Conservation (phyloP, 148 eudicot genomes). For the Chenopodium formosanum region DNA sequence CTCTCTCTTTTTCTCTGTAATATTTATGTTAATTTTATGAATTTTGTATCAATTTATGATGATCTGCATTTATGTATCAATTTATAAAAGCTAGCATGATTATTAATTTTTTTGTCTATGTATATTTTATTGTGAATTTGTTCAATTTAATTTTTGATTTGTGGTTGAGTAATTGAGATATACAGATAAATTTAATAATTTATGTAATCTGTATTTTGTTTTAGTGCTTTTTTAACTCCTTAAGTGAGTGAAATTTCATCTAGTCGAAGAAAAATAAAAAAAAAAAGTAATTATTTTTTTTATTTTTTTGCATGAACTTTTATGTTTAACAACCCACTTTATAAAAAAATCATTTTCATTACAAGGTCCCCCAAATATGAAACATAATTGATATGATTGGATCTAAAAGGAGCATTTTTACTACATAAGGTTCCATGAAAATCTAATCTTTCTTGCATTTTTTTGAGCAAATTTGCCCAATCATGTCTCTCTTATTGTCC, state of each 20-base stretch:
- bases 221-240: background rate
- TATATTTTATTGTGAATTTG: background rate
- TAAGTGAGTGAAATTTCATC: constrained; percentile 6
- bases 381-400: constrained; percentile 12
- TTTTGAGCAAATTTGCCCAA: constrained; percentile 16
- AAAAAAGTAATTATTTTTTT: background rate
- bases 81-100: background rate
- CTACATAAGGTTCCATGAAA: background rate
- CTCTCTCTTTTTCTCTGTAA: background rate
- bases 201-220: background rate
- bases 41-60: background rate
- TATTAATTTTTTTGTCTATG: too few relatives aligned
- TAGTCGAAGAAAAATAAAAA: background rate
- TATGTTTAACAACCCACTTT: background rate
- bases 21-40: background rate
- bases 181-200: background rate
- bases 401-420: background rate
- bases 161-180: background rate
- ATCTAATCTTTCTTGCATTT: background rate
- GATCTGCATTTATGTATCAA: constrained; percentile 10
- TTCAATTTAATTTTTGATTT: background rate
- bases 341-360: background rate
- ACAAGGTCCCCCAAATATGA: constrained; percentile 19
- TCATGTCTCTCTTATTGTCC: constrained; percentile 9
- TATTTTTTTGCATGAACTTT: background rate